Conservation (phyloP, 345 rosid species). For the Euphorbia peplus region DNA sequence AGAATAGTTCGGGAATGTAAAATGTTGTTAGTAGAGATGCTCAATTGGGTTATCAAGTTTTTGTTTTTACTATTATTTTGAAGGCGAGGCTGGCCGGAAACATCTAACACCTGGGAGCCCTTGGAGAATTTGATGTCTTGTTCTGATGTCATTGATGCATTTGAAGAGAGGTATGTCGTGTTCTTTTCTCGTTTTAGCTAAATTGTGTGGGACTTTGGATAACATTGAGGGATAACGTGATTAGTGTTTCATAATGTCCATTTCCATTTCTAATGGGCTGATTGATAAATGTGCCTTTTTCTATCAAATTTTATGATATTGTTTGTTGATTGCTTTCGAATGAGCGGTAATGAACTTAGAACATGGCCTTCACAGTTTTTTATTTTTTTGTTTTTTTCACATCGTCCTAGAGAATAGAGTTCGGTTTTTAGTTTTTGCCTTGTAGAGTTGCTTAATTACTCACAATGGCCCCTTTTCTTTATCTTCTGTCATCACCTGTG, state of each 20-base stretch:
- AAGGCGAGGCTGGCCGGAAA: slow-evolving; percentile 99
- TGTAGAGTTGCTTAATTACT: background rate
- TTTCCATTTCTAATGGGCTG: slow-evolving; percentile 6
- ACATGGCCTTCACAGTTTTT: background rate
- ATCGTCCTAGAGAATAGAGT: background rate
- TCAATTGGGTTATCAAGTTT: background rate
- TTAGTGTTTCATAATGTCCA: background rate
- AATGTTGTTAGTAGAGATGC: background rate
- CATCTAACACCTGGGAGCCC: slow-evolving; percentile 98
- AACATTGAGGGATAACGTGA: background rate
- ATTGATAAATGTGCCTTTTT: background rate
- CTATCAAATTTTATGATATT: background rate
- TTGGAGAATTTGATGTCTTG: slow-evolving; percentile 87
- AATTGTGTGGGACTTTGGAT: background rate
- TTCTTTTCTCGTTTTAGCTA: slow-evolving; percentile 5
- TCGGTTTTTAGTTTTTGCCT: no score
- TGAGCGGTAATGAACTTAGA: background rate
- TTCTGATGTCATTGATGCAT: slow-evolving; percentile 88
- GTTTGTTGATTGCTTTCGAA: background rate
- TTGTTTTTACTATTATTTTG: slow-evolving; percentile 10
- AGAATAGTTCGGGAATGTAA: background rate
- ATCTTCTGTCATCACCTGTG: slow-evolving; percentile 10
- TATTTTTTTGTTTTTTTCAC: background rate
- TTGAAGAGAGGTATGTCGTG: slow-evolving; percentile 72
- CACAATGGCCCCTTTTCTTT: background rate